Evolutionary conservation across 2,329 filamentous ascomycete genomes (phyloP), one percentile per base, ranked within the genome.

Genomic region (Bimuria novae-zelandiae): DNA sequence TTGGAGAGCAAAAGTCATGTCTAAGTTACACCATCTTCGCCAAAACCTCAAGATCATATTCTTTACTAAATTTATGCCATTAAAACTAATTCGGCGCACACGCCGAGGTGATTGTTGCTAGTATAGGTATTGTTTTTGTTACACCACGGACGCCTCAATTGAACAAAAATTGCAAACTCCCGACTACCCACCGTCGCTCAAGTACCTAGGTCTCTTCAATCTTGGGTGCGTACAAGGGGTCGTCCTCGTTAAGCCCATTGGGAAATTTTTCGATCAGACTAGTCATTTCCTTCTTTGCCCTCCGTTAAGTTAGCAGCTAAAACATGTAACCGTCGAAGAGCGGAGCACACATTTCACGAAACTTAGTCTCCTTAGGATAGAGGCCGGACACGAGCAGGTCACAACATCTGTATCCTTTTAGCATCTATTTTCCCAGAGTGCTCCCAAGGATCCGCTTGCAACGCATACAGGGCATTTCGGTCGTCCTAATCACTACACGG

Each of bases 401-500:
- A 17, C 21, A 39, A 17, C 35, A 17, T 39, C 35, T 39, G 35
- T 39, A 7, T 22, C 12, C n/a, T 8, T 21, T 19, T n/a, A n/a
- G n/a, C n/a, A 39, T 7, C 27, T 30, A 12, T 12, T 19, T 19
- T 19, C 7, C 7, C n/a, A 10, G 12, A 39, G 21, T 39, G 6
- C 19, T 4, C 7, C 14, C 35, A 39, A 19, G 12, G 14, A 14
- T 14, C n/a, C 17, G 19, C 35, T 19, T 39, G 21, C 35, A 39
- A 22, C 7, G 35, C 35, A 39, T 39, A 39, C 7, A 39, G 35
- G 7, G 35, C 35, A 39, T 39, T 39, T 5, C 35, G 35, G 17
- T 39, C 35, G 35, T 39, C 35, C 35, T 17, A 39, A 17, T 39
- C 35, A 14, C 35, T 7, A 14, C 12, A 17, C n/a, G 56, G 56